Conservation (phyloP, 352 stramenopile genomes). For the Phytophthora boehmeriae region DNA sequence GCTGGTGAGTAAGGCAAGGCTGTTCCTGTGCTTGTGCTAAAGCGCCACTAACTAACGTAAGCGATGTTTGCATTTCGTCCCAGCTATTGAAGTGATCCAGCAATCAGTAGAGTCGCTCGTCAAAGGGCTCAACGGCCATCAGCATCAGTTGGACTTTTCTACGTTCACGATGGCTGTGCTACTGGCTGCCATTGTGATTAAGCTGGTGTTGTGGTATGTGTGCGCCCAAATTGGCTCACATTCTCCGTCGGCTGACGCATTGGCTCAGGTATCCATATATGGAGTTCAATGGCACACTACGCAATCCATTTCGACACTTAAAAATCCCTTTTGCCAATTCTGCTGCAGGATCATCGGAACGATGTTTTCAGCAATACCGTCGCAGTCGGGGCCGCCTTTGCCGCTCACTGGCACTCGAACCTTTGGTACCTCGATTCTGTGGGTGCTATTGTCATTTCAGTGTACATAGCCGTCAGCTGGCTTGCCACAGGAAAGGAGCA, state of each 20-base stretch:
- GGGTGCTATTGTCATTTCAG: slow-evolving; percentile 94
- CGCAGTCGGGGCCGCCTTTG: slow-evolving; percentile 83
- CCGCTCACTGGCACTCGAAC: slow-evolving; percentile 62
- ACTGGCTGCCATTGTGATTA: slow-evolving; percentile 74
- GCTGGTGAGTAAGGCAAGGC: slow-evolving; percentile 48
- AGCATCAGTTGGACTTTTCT: slow-evolving; percentile 76
- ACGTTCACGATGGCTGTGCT: slow-evolving; percentile 72
- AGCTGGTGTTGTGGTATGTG: slow-evolving; percentile 83
- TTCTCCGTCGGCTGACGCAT: slow-evolving; percentile 72
- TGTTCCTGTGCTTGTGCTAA: slow-evolving; percentile 2
- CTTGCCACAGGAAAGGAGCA: slow-evolving; percentile 95
- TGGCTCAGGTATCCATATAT: slow-evolving; percentile 81
- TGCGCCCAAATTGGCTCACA: slow-evolving; percentile 70
- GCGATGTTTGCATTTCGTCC: neutral
- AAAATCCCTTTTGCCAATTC: slow-evolving; percentile 2
- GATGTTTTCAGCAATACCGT: slow-evolving; percentile 95
- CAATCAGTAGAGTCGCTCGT: slow-evolving; percentile 88
- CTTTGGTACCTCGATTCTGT: slow-evolving; percentile 95
- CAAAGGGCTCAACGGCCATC: slow-evolving; percentile 59
- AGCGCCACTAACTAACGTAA: neutral
- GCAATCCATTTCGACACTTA: neutral
- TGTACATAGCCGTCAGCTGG: slow-evolving; percentile 98
- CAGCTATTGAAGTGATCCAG: slow-evolving; percentile 94
- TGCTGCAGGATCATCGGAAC: slow-evolving; percentile 95
- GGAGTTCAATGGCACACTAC: neutral